Base-by-base conservation (phyloP, 2,329 filamentous ascomycete genomes). In the Neonectria ditissima region DNA sequence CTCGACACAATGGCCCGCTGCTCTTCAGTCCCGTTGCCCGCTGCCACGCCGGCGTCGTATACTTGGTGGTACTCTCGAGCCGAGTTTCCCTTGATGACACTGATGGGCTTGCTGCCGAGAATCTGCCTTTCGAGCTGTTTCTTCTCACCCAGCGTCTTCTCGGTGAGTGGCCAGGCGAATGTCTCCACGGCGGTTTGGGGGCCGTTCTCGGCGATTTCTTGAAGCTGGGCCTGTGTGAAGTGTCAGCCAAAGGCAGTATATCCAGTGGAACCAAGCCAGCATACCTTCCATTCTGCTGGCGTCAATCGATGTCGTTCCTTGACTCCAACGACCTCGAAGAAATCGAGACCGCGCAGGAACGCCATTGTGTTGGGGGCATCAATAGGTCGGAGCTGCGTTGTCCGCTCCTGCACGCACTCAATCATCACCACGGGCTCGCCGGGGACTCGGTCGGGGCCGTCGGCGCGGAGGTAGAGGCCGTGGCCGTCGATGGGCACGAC, bases 341-440 rank as follows among this genome's bases (percentile, higher is more conserved):
- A 55, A 22, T 55, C 52, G 14, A 44, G 16, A 2, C 52, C 52
- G 44, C 52, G 11, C 22, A 55, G 28, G 34, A 55, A 55, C 5
- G 52, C 52, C 52, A 55, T 44, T 30, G 34, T 55, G 22, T 44
- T 44, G 16, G 52, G 52, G 2, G 52, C 52, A 55, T 55, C 52
- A 55, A 43, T 55, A 16, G 34, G 34, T 3, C 52, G 18, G 10
- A 55, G 20, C 34, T 55, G 20, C 16, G 18, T 39, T 11, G 52
- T 55, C 34, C 16, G 9, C 28, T 55, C 52, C 37, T 55, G 34
- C 5, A 28, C 24, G 30, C 22, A 55, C 28, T 55, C 52, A 43
- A 55, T 55, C 52, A 55, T 55, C 8, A 43, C 52, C 34, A 55
- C 20, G 7, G 52, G 52, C 13, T 55, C 34, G 0, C 34, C 37